These are phyloP conservation scores for Spathaspora hagerdaliae DNA, from an alignment of 805 yeast genomes.

Conservation along the genomic window DNA sequence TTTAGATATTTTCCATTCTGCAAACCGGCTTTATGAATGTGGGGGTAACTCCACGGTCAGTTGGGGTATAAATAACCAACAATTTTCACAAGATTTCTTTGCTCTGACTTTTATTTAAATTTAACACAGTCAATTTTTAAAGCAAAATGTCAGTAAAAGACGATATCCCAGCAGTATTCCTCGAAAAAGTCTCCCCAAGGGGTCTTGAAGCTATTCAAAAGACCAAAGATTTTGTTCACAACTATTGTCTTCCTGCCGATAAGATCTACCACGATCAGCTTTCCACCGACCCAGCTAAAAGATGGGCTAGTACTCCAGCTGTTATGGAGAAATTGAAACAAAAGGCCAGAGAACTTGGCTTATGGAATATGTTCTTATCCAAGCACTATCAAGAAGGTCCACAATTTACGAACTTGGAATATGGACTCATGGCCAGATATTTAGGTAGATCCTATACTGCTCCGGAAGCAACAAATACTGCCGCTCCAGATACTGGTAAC, in stretches of 20 bases:
- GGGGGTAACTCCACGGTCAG: too few species aligned
- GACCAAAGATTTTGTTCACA: slow-evolving; percentile 48
- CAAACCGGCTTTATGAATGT: too few species aligned
- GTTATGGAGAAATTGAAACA: slow-evolving; percentile 48
- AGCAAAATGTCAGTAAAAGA: slow-evolving; percentile 15
- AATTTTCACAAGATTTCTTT: too few species aligned
- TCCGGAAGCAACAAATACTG: slow-evolving; percentile 57
- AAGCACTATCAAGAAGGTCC: slow-evolving; percentile 48
- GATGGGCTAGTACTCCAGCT: slow-evolving; percentile 48
- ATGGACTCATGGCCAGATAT: slow-evolving; percentile 62
- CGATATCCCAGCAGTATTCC: slow-evolving; percentile 39
- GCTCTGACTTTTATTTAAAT: too few species aligned
- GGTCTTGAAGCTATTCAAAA: slow-evolving; percentile 38
- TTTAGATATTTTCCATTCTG: too few species aligned
- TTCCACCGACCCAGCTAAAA: slow-evolving; percentile 29
- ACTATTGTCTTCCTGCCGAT: slow-evolving; percentile 57
- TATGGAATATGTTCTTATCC: slow-evolving; percentile 60
- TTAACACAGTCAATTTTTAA: too few species aligned
- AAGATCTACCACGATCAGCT: slow-evolving; percentile 39
- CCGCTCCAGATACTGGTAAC: slow-evolving; percentile 66
- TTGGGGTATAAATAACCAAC: too few species aligned
- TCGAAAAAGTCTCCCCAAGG: slow-evolving; percentile 30
- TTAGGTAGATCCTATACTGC: slow-evolving; percentile 53
- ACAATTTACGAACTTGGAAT: slow-evolving; percentile 58
- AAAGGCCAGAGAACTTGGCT: slow-evolving; percentile 49